Evolutionary conservation across 1,284 basidiomycete genomes (phyloP).

Genomic region (Rhizopogon hawkerae): DNA sequence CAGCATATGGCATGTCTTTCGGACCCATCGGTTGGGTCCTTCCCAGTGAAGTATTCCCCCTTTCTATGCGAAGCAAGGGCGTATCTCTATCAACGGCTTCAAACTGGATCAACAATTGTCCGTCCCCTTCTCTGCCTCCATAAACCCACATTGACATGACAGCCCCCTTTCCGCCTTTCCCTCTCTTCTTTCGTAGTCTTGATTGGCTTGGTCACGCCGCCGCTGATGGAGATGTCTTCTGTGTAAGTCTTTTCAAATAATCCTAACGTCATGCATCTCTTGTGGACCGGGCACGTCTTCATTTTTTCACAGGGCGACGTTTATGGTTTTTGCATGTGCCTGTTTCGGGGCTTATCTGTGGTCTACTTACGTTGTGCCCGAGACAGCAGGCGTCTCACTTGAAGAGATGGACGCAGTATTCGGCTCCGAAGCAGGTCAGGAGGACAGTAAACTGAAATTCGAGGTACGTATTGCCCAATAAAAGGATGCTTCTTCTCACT

Average conservation of each 20-base stretch:
- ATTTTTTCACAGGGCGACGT: conserved; percentile 45
- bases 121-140: conserved; percentile 17
- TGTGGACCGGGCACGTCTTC: not conserved
- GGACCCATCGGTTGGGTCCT: conserved; percentile 84
- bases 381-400: conserved; percentile 67
- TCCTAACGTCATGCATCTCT: not conserved
- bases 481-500: conserved; percentile 6
- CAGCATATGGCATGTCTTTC: conserved; percentile 74
- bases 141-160: conserved; percentile 4
- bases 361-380: conserved; percentile 61
- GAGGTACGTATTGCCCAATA: conserved; percentile 13
- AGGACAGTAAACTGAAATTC: conserved; percentile 32
- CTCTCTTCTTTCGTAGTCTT: conserved; percentile 41
- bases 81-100: conserved; percentile 79
- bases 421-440: conserved; percentile 44
- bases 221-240: conserved; percentile 55
- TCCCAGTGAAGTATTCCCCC: conserved; percentile 76
- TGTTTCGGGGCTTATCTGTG: conserved; percentile 61
- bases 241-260: conserved; percentile 30
- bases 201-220: conserved; percentile 73
- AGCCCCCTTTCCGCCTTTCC: not conserved
- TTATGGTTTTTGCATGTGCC: conserved; percentile 56
- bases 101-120: conserved; percentile 78
- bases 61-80: conserved; percentile 79
- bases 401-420: conserved; percentile 73